A percentile compares a stretch with the other conserved stretches of the same genome.
These are phyloP conservation scores for Elongisporangium prolatum DNA, from an alignment of 352 stramenopile species.

Conservation along the genomic window DNA sequence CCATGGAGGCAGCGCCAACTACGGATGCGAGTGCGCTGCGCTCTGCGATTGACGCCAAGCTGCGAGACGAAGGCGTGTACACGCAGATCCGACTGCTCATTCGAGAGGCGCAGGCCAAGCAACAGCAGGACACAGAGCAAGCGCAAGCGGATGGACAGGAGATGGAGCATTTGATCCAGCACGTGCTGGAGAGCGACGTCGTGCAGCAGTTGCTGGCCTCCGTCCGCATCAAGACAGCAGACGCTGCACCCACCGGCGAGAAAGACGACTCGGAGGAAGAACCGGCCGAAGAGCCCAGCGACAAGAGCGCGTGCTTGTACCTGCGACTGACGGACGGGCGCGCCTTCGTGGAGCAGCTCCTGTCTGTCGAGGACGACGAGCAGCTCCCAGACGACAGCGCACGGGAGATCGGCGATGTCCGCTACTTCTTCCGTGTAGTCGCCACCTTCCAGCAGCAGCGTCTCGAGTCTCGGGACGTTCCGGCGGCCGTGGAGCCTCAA, in stretches of 20 bases:
- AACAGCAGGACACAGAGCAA: slow-evolving; percentile 9
- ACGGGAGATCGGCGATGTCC: slow-evolving; percentile 35
- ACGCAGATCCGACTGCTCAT: slow-evolving; percentile 66
- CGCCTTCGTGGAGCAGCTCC: slow-evolving; percentile 73
- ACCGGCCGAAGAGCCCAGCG: not conserved
- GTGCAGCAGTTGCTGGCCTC: slow-evolving; percentile 61
- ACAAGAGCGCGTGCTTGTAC: slow-evolving; percentile 33
- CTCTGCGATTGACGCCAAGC: slow-evolving; percentile 64
- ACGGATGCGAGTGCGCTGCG: slow-evolving; percentile 40
- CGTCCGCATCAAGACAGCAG: slow-evolving; percentile 24
- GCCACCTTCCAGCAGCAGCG: slow-evolving; percentile 57
- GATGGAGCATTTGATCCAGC: slow-evolving; percentile 36
- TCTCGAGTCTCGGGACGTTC: slow-evolving; percentile 33
- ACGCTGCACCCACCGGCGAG: not conserved
- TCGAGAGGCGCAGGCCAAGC: slow-evolving; percentile 1
- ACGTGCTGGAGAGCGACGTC: slow-evolving; percentile 70
- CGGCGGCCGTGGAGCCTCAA: slow-evolving; percentile 45
- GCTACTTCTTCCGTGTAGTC: slow-evolving; percentile 49
- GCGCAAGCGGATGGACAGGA: slow-evolving; percentile 7
- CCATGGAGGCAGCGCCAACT: slow-evolving; percentile 12
- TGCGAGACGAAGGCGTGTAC: slow-evolving; percentile 75
- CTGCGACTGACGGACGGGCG: slow-evolving; percentile 49
- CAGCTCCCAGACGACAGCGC: slow-evolving; percentile 10
- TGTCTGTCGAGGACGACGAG: slow-evolving; percentile 20
- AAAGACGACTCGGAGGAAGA: slow-evolving; percentile 8